Conservation (phyloP, 768 basidiomycete species). For the Suillus weaverae region DNA sequence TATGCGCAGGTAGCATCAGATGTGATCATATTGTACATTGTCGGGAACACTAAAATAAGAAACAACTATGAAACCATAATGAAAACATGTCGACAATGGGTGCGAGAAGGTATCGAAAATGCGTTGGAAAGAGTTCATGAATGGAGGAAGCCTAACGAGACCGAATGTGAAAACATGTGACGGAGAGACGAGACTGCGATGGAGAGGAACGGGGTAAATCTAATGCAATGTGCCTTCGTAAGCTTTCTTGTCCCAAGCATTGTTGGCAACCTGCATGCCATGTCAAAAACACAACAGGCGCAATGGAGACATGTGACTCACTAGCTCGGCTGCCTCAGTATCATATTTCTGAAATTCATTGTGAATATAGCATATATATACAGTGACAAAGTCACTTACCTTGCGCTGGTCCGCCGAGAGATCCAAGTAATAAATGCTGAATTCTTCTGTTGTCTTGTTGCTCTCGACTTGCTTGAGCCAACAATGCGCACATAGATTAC, state of each 20-base stretch:
- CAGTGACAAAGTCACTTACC: background rate
- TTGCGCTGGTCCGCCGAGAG: background rate
- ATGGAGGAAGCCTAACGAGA: too few relatives aligned
- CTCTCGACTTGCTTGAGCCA: too few relatives aligned
- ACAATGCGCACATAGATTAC: too few relatives aligned
- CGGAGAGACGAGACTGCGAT: too few relatives aligned
- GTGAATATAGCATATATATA: background rate
- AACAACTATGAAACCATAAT: too few relatives aligned
- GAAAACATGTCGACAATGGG: too few relatives aligned
- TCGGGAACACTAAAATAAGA: background rate
- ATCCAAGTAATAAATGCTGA: background rate
- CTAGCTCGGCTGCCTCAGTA: background rate
- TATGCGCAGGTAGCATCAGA: background rate
- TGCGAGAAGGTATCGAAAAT: background rate
- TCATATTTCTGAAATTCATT: background rate
- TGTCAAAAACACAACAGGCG: background rate
- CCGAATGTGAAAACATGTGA: too few relatives aligned
- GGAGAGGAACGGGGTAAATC: background rate
- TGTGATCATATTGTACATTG: background rate
- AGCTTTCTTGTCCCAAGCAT: background rate
- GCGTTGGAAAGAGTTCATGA: background rate
- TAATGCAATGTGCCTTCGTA: background rate
- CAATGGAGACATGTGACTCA: background rate
- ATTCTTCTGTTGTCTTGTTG: too few relatives aligned
- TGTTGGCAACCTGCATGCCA: background rate